Percentiles rank a stretch among this genome's conserved stretches.
Evolutionary conservation across 1,139 yeast genomes (phyloP).

Genomic region (Debaryomyces subglobosus): DNA sequence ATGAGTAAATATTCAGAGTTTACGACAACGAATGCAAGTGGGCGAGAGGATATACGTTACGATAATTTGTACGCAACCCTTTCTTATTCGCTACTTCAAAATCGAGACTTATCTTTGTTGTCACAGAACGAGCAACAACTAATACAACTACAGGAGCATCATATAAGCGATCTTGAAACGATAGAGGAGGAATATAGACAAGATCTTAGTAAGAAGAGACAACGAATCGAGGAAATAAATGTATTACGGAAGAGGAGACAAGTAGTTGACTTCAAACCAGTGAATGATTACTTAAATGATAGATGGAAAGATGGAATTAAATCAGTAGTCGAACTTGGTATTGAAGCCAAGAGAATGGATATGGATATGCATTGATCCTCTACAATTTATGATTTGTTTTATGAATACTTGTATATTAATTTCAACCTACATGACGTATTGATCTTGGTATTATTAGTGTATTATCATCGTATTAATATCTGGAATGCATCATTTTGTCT

Average conservation of each 20-base stretch:
- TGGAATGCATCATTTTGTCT: background rate
- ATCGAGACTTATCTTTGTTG: slow-evolving; percentile 29
- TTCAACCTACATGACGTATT: background rate
- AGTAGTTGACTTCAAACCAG: slow-evolving; percentile 36
- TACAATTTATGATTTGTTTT: background rate
- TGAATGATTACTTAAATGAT: slow-evolving; percentile 34
- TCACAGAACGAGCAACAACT: slow-evolving; percentile 25
- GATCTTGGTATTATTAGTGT: background rate
- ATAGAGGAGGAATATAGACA: slow-evolving; percentile 20
- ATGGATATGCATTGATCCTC: slow-evolving; percentile 12
- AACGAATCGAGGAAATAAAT: slow-evolving; percentile 32
- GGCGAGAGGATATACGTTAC: slow-evolving; percentile 18
- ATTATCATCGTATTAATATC: background rate
- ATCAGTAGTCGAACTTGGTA: slow-evolving; percentile 38
- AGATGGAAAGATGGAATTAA: slow-evolving; percentile 46
- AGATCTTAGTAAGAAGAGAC: slow-evolving; percentile 31
- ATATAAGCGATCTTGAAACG: slow-evolving; percentile 21
- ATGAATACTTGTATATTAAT: background rate
- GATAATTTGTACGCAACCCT: slow-evolving; percentile 34
- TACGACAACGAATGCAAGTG: slow-evolving; percentile 12
- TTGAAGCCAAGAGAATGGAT: slow-evolving; percentile 29
- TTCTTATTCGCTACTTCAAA: slow-evolving; percentile 34
- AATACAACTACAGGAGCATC: slow-evolving; percentile 20
- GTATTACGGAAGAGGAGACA: slow-evolving; percentile 37
- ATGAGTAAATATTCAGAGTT: slow-evolving; percentile 31